Base-by-base conservation (phyloP, 495 filamentous ascomycete genomes). In the Letharia lupina region DNA sequence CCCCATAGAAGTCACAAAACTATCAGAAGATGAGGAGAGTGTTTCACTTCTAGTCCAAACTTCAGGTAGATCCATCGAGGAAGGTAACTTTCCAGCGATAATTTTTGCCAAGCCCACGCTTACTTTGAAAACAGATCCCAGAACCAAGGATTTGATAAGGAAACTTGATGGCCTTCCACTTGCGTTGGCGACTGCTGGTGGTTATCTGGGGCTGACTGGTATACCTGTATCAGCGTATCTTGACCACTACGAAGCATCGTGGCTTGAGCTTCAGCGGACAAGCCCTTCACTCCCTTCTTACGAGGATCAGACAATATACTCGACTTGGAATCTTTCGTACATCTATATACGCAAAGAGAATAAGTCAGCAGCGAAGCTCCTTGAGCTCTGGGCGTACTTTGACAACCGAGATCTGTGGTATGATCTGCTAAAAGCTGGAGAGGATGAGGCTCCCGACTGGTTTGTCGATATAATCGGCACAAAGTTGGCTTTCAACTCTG, bases 301-400 rank as follows among this genome's bases (percentile, higher is more conserved):
- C 50, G 63, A 65, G 6, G 67, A 67, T 61, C 70, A 62, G 63
- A 71, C 57, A 45, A 64, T 71, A 50, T 70, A 65, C 64, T 71
- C 69, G 39, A 77, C 71, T 48, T 78, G 73, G 74, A 70, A 64
- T 23, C 65, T 75, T 42, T 77, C 72, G 28, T 73, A 72, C 41
- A 66, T 72, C n/a, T 62, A 67, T 37, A 70, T 78, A 48, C 48
- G 68, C 33, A 63, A 60, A 23, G 59, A 69, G 59, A 72, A 73
- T 65, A 54, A 64, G 40, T 64, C 61, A 12, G 70, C 71, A 31
- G 75, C 69, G 9, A 74, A 77, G 44, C 65, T 78, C 40, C 69
- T 78, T 39, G 66, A 62, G 35, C 71, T 78, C 12, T 76, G 70
- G 72, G 74, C 71, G 59, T 73, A 73, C 67, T 47, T 78, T 62